Evolutionary conservation across 1,139 yeast species (phyloP), one percentile per base, ranked within the genome.

Genomic region (Debaryomyces robertsiae): DNA sequence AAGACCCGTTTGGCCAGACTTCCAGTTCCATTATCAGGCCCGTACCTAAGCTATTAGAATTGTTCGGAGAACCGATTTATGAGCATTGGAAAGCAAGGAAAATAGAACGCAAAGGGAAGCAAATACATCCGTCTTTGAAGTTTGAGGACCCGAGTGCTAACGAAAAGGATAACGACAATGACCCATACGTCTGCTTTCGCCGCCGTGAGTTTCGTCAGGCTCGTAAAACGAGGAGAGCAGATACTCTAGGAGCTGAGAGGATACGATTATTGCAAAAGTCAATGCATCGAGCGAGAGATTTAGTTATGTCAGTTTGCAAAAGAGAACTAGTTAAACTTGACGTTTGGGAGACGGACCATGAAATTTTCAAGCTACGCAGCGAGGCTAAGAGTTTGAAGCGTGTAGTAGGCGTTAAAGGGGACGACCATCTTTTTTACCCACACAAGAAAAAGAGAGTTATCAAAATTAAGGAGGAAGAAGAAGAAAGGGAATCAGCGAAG

Each of bases 151-250:
- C 88, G 14, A 70, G 65, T 51, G 77, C 77, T 4, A 81, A 79
- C 42, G 96, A 90, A 49, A 87, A 87, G 54, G 97, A 91, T 55
- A 79, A 79, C 52, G 98, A 93, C 56, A 81, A 79, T 46, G 98
- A 93, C 62, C 98, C 99, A 1, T 93, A 94, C 62, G 84, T 90
- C 33, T 89, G 97, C 67, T 93, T 94, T 69, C 80, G 99, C 57
- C 82, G 97, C 54, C 85, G 99, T 63, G 98, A 91, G 57, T 84
- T 90, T 51, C 81, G 98, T 49, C 97, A 88, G 60, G 95, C 95
- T 30, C 84, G 99, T 61, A 93, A 93, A 61, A 94, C 99, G 0
- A 81, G 99, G 61, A 79, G 98, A 50, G 89, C 97, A 0, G 99
- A 94, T 65, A 80, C 87, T 27, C 84, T 89, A 50, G 90, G 95